phyloP scores from a whole-genome alignment of 164 flowering plant genomes.

The Kingdonia uniflora region DNA sequence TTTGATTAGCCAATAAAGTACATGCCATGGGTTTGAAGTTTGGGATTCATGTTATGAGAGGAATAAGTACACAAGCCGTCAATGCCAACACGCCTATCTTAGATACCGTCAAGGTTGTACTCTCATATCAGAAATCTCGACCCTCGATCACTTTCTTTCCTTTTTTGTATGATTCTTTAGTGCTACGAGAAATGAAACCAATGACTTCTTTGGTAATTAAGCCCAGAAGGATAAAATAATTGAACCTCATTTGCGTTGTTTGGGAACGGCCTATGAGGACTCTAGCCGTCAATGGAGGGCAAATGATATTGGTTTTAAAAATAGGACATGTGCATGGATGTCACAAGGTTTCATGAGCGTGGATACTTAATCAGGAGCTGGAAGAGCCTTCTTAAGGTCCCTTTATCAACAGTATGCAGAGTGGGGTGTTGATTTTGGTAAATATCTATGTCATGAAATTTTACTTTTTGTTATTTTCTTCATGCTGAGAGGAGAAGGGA shows the following conservation, averaged over 20 bases:
- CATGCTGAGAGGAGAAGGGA: no score
- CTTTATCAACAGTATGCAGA: conserved; percentile 80
- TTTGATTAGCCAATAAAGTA: conserved; percentile 64
- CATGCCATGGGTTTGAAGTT: conserved; percentile 85
- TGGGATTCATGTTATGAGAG: conserved; percentile 98
- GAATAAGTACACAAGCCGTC: conserved; percentile 80
- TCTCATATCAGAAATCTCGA: no score
- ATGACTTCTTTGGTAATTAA: no score
- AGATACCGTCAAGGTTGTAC: conserved; percentile 53
- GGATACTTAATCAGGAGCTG: conserved; percentile 58
- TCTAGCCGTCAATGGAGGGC: conserved; percentile 62
- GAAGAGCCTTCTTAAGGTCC: conserved; percentile 78
- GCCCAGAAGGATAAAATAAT: no score
- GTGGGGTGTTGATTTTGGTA: conserved; percentile 97
- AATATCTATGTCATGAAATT: neutral
- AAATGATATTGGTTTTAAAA: conserved; percentile 56
- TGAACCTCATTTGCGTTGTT: conserved; percentile 2
- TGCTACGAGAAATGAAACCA: no score
- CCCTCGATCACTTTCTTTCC: no score
- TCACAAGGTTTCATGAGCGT: conserved; percentile 87
- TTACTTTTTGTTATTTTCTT: no score
- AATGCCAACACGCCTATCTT: conserved; percentile 79
- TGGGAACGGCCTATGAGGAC: conserved; percentile 61
- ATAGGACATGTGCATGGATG: conserved; percentile 85
- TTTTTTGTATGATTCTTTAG: no score